phyloP scores from a whole-genome alignment of 2,329 filamentous ascomycete genomes.

The Alternaria triticina region DNA sequence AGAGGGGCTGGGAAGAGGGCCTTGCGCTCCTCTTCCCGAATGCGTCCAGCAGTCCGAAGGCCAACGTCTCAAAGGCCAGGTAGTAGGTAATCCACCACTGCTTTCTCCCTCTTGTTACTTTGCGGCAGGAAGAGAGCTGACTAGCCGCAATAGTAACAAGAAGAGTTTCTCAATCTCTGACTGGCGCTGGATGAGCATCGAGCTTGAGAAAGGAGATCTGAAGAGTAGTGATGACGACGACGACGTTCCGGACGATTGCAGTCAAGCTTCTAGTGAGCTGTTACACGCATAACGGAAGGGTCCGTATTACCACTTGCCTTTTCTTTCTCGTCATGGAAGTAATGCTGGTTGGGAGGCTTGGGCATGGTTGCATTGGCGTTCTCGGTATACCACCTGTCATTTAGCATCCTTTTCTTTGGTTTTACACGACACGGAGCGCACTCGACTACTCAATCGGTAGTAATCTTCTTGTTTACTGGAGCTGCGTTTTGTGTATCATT shows the following conservation, averaged over 20 bases:
- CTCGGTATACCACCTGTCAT: conserved; percentile 5
- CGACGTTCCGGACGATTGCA: conserved; percentile 9
- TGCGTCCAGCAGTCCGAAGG: conserved; percentile 6
- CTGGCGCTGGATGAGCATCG: conserved; percentile 17
- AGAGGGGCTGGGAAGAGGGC: conserved; percentile 47
- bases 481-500: neutral
- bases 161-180: conserved; percentile 18
- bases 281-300: neutral
- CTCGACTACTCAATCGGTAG: neutral
- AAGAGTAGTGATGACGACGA: conserved; percentile 7
- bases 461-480: neutral
- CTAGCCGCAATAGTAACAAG: conserved; percentile 2
- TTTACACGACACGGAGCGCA: neutral
- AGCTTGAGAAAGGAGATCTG: conserved; percentile 4
- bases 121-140: neutral
- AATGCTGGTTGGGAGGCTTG: neutral
- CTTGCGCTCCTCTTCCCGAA: conserved; percentile 42
- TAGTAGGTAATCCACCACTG: conserved; percentile 33
- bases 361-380: conserved; percentile 1
- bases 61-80: conserved; percentile 16
- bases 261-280: conserved; percentile 13
- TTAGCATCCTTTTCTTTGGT: neutral
- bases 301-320: neutral
- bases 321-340: neutral
- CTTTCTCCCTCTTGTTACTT: neutral